Percentiles rank a stretch among this genome's conserved stretches.
These are phyloP conservation scores for Aspergillus sclerotialis DNA, from an alignment of 2,329 filamentous ascomycete species.

Conservation along the genomic window DNA sequence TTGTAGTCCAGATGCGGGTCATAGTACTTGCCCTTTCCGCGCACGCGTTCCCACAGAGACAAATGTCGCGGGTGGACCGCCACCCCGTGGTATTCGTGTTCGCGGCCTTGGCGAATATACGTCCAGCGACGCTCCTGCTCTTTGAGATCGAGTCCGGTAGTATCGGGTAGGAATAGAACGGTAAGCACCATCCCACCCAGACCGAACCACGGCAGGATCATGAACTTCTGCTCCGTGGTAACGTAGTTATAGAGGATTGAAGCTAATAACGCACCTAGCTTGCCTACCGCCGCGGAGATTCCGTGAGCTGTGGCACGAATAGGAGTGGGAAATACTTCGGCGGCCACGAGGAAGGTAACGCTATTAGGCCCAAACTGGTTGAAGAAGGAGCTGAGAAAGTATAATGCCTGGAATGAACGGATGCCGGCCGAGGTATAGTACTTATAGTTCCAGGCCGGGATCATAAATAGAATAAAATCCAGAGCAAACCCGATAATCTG, in stretches of 20 bases:
- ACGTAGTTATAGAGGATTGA: slow-evolving; percentile 95
- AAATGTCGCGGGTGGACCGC: slow-evolving; percentile 85
- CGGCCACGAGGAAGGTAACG: slow-evolving; percentile 53
- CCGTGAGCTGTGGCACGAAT: slow-evolving; percentile 60
- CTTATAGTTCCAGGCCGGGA: slow-evolving; percentile 80
- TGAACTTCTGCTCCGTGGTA: slow-evolving; percentile 73
- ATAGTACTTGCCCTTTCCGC: slow-evolving; percentile 74
- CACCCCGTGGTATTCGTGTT: slow-evolving; percentile 82
- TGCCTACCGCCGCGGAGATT: slow-evolving; percentile 59
- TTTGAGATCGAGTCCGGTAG: slow-evolving; percentile 91
- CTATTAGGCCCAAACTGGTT: slow-evolving; percentile 70
- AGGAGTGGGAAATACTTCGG: slow-evolving; percentile 56
- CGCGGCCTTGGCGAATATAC: slow-evolving; percentile 72
- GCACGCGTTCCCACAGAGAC: slow-evolving; percentile 77
- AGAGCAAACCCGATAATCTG: slow-evolving; percentile 89
- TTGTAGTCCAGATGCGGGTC: slow-evolving; percentile 75
- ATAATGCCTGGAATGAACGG: slow-evolving; percentile 93
- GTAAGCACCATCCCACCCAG: slow-evolving; percentile 79
- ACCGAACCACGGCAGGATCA: slow-evolving; percentile 93
- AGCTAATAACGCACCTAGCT: slow-evolving; percentile 62
- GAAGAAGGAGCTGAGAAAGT: slow-evolving; percentile 97
- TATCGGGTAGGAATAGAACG: slow-evolving; percentile 84
- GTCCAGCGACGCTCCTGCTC: slow-evolving; percentile 93
- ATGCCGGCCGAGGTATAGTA: slow-evolving; percentile 74
- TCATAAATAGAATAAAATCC: slow-evolving; percentile 87